A percentile compares a stretch with the other conserved stretches of the same genome.
These are phyloP conservation scores for Tricladium varicosporioides DNA, from an alignment of 2,329 filamentous ascomycete species.

Conservation along the genomic window DNA sequence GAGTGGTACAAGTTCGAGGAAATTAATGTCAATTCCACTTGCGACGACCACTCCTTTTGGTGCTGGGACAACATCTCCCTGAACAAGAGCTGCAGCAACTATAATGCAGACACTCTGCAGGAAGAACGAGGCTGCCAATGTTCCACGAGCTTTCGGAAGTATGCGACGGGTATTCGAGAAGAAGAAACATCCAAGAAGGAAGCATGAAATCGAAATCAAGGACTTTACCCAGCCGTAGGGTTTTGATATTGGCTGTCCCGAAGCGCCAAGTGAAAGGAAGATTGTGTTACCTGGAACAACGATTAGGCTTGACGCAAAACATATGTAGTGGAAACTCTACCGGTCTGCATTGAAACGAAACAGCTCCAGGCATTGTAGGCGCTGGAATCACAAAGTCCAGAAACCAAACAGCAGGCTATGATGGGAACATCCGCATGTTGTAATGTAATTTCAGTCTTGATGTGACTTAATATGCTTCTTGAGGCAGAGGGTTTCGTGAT, in stretches of 20 bases:
- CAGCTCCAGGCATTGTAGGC: constrained; percentile 47
- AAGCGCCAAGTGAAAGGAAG: constrained; percentile 58
- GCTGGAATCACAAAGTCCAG: constrained; percentile 46
- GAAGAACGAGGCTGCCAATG: constrained; percentile 48
- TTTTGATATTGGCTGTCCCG: constrained; percentile 47
- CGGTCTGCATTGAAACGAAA: constrained; percentile 53
- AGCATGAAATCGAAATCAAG: constrained; percentile 50
- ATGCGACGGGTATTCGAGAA: constrained; percentile 40
- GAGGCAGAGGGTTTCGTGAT: constrained; percentile 9
- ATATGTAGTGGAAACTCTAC: constrained; percentile 27
- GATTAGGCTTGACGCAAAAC: background rate
- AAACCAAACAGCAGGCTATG: constrained; percentile 44
- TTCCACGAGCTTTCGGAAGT: constrained; percentile 40
- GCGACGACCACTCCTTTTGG: constrained; percentile 34
- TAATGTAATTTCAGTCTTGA: constrained; percentile 31
- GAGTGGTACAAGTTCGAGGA: constrained; percentile 45
- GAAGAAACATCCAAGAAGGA: constrained; percentile 51
- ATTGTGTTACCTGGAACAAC: constrained; percentile 54
- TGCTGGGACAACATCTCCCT: constrained; percentile 44
- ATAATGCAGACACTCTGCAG: constrained; percentile 51
- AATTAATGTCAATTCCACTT: constrained; percentile 32
- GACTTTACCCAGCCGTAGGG: constrained; percentile 53
- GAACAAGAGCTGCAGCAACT: constrained; percentile 51
- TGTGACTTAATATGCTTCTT: constrained; percentile 14
- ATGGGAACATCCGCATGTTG: constrained; percentile 36